phyloP scores from a whole-genome alignment of 2,329 filamentous ascomycete genomes.

The Shiraia sp. region DNA sequence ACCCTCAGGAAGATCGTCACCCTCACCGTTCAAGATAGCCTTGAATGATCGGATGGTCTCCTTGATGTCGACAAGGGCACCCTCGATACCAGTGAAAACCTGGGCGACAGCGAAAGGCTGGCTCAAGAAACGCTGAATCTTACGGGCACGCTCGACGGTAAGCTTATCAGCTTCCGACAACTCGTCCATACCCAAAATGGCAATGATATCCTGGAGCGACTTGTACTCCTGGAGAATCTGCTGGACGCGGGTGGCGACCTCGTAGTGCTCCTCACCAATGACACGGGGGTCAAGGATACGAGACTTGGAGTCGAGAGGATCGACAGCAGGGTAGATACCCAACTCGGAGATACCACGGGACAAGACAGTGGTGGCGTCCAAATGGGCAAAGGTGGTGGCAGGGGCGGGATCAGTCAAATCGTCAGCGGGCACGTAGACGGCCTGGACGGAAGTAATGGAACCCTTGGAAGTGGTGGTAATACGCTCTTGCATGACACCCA shows the following conservation, averaged over 20 bases:
- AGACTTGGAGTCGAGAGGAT: constrained; percentile 98
- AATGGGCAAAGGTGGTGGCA: constrained; percentile 98
- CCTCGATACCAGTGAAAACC: constrained; percentile 93
- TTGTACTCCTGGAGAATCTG: constrained; percentile 99
- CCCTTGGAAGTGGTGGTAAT: constrained; percentile 99
- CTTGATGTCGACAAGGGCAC: constrained; percentile 96
- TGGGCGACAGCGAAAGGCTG: constrained; percentile 94
- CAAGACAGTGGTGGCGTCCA: constrained; percentile 99
- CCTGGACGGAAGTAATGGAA: constrained; percentile 99
- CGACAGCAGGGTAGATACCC: constrained; percentile 99
- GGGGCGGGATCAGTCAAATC: constrained; percentile 99
- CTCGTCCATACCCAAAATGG: constrained; percentile 99
- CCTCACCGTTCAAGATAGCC: constrained; percentile 92
- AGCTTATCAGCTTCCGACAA: constrained; percentile 99
- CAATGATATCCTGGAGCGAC: constrained; percentile 99
- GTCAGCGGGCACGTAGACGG: constrained; percentile 99
- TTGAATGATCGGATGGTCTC: constrained; percentile 98
- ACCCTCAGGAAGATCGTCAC: constrained; percentile 93
- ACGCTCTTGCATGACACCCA: constrained; percentile 82
- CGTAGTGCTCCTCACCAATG: constrained; percentile 97
- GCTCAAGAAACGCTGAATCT: constrained; percentile 99
- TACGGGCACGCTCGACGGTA: constrained; percentile 99
- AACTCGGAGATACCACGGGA: constrained; percentile 99
- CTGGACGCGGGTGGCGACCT: constrained; percentile 91
- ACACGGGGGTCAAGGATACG: constrained; percentile 99